These are phyloP conservation scores for Ganoderma lucidum DNA, from an alignment of 1,284 basidiomycete genomes.

Conservation along the genomic window DNA sequence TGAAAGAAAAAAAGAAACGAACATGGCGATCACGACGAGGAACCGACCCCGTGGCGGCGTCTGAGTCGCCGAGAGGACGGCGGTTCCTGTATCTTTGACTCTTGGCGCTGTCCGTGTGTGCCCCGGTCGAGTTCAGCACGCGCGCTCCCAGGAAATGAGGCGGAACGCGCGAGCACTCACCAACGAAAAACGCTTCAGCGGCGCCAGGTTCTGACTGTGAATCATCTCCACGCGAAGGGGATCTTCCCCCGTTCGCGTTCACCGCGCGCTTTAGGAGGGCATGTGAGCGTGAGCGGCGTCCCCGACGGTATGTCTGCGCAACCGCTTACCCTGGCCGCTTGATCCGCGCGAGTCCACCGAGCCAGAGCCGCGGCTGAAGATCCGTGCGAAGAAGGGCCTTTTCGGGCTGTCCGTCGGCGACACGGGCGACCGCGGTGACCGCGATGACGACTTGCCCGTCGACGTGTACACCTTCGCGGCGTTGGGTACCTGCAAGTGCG, in stretches of 20 bases:
- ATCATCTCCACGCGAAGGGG: constrained; percentile 10
- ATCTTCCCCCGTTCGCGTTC: constrained; percentile 12
- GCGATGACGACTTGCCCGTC: constrained; percentile 14
- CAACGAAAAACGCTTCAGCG: neutral
- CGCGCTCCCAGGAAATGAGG: neutral
- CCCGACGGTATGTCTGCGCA: constrained; percentile 41
- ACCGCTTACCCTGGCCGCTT: constrained; percentile 39
- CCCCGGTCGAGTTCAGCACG: neutral
- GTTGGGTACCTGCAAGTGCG: constrained; percentile 38
- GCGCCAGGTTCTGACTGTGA: neutral
- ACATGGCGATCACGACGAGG: neutral
- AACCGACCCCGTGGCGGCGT: neutral
- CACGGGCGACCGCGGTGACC: constrained; percentile 20
- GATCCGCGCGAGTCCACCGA: constrained; percentile 40
- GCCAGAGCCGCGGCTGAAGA: constrained; percentile 41
- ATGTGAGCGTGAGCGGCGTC: constrained; percentile 35
- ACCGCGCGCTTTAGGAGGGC: constrained; percentile 28
- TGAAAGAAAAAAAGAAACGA: neutral
- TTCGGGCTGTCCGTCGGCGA: constrained; percentile 31
- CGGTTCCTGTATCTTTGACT: neutral
- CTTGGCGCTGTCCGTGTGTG: neutral
- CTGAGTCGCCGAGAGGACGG: neutral
- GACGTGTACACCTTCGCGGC: constrained; percentile 35
- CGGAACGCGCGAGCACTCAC: neutral
- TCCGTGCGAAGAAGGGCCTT: constrained; percentile 42